phyloP scores from a whole-genome alignment of 176 grass and related monocot genomes.

The Zizania latifolia region DNA sequence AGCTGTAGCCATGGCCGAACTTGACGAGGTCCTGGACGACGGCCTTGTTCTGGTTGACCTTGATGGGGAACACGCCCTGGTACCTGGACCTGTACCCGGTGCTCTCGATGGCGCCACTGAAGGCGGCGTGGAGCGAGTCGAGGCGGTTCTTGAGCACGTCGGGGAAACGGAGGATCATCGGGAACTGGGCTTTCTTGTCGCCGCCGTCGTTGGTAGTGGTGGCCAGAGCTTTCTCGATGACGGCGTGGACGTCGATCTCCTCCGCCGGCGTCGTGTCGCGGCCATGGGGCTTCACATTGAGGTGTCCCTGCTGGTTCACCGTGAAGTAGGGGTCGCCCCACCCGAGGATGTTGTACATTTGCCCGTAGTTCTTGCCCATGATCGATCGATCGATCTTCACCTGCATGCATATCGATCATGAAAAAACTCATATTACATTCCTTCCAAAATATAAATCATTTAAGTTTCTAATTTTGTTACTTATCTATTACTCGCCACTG shows the following conservation, averaged over 20 bases:
- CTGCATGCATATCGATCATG: no score
- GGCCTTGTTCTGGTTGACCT: constrained; percentile 24
- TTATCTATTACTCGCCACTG: no score
- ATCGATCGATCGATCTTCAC: background rate
- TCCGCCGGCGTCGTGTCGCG: background rate
- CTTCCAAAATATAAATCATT: no score
- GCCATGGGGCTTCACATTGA: constrained; percentile 13
- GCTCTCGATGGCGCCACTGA: background rate
- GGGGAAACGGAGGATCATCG: constrained; percentile 35
- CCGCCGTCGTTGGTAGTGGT: background rate
- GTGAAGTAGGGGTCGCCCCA: constrained; percentile 34
- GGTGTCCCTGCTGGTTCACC: constrained; percentile 15
- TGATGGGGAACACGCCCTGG: constrained; percentile 29
- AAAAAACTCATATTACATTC: no score
- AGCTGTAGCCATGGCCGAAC: background rate
- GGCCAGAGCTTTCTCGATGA: background rate
- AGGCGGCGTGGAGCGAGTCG: constrained; percentile 10
- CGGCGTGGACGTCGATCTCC: constrained; percentile 21
- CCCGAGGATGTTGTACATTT: constrained; percentile 18
- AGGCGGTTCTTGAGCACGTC: constrained; percentile 25
- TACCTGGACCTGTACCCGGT: background rate
- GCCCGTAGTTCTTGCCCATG: constrained; percentile 2
- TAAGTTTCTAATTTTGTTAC: no score
- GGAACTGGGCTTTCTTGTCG: background rate
- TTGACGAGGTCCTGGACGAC: background rate